Conservation (phyloP, 768 basidiomycete genomes). For the Tylopilus plumbeoviolaceoides region DNA sequence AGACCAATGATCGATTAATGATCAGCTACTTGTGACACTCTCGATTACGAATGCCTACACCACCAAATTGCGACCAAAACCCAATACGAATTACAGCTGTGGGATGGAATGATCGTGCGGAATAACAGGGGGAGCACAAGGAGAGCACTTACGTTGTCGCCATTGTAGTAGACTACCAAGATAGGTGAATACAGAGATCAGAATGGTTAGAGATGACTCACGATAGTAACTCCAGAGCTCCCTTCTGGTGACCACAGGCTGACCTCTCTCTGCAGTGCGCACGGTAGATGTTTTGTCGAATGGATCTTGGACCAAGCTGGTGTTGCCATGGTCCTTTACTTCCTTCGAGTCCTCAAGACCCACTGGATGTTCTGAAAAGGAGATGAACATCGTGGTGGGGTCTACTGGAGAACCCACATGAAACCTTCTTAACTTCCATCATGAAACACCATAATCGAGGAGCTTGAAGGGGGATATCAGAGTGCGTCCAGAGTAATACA, state of each 20-base stretch:
- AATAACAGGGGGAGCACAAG: neutral
- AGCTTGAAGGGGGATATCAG: too few species aligned
- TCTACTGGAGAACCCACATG: too few species aligned
- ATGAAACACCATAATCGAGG: too few species aligned
- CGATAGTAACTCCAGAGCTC: conserved; percentile 83
- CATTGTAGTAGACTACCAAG: conserved; percentile 73
- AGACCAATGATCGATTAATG: too few species aligned
- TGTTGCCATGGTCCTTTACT: conserved; percentile 1
- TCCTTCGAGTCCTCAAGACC: neutral
- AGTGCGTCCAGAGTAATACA: too few species aligned
- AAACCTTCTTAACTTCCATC: too few species aligned
- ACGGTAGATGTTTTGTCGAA: conserved; percentile 10
- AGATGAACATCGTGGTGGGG: too few species aligned
- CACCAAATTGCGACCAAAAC: too few species aligned
- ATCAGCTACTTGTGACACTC: too few species aligned
- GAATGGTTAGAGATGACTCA: conserved; percentile 21
- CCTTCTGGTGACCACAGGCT: conserved; percentile 65
- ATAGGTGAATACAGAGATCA: conserved; percentile 1
- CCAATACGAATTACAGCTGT: too few species aligned
- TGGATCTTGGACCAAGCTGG: neutral
- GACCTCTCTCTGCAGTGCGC: conserved; percentile 43
- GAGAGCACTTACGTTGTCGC: conserved; percentile 56
- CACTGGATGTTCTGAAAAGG: too few species aligned
- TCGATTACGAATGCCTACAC: too few species aligned
- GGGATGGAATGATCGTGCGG: neutral